Base-by-base conservation (phyloP, 305 asterid genomes). In the Fraxinus ornus region DNA sequence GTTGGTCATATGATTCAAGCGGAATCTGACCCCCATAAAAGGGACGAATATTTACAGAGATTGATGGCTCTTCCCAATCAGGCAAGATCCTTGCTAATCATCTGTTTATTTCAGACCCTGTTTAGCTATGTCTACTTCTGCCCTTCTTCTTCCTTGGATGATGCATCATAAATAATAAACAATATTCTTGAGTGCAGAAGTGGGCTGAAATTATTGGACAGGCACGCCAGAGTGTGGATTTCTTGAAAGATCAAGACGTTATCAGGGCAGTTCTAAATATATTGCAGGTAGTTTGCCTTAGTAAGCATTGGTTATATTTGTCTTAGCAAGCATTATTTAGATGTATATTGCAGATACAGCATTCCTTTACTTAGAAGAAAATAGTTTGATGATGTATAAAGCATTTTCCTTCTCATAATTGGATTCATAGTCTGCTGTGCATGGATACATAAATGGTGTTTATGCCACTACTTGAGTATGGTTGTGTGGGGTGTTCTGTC, bases 1-100 rank as follows among this genome's bases (percentile, higher is more conserved):
- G 99, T 97, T 86, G 97, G 94, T 76, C 87, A 89, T 82, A 95
- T 97, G 99, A 93, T 97, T 80, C 99, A 93, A 85, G 98, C 98
- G 4, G 99, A 97, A 83, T 35, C 98, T 77, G 98, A 92, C 85
- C 93, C 98, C 71, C 93, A 86, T 77, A 97, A 89, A 90, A 90
- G 99, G 89, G 98, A 91, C 75, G 98, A 93, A 85, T 95, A 91
- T 89, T 84, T 97, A 84, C 93, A 89, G 88, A 91, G 98, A 86
- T 90, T 97, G 91, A 97, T 95, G 99, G 90, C 86, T 52, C 98
- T 93, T 87, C 99, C 99, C 80, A 93, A 97, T 86, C 98, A 91
- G 93, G 99, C 89, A 84, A 81, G 83, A 72, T 80, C 81, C 60
- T 52, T 49, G 70, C n/a, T 32, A 55, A 26, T 71, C 70, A 60